Evolutionary conservation across 2,329 filamentous ascomycete species (phyloP), one percentile per base, ranked within the genome.

Genomic region (Fusarium xyrophilum): DNA sequence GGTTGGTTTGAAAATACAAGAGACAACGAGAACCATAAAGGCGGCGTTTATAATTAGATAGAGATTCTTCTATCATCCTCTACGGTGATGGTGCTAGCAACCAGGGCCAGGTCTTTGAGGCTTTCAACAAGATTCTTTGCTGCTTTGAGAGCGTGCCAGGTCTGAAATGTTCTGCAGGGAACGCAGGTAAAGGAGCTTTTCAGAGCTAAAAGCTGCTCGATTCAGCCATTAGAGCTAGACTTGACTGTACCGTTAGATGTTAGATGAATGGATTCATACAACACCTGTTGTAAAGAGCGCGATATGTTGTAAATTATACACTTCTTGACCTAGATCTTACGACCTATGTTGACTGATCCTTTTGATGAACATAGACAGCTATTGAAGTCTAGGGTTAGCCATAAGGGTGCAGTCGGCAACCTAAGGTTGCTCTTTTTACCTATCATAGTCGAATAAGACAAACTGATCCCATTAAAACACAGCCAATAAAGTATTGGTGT

Each of bases 71-170:
- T 69, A 87, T 99, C 74, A 89, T 95, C 71, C 88, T 99, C 63
- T 99, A 99, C 83, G 96, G 96, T 86, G 96, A 99, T 77, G 96
- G 96, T 86, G 96, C 96, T 72, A 93, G 91, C 86, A 99, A 99
- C 87, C 96, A 99, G 86, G 96, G 96, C 71, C 96, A 99, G 84
- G 96, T 99, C 75, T 99, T 99, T 77, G 96, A 99, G 87, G 94
- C 96, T 67, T 99, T 96, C 89, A 99, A 99, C 90, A 99, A n/a
- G n/a, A n/a, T n/a, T 59, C 58, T 52, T 53, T 51, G 44, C 39
- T 40, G 44, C 48, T 47, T 57, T 23, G 35, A 67, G 44, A 52
- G 44, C 35, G 54, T 50, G 46, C 39, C n/a, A 40, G 42, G 40
- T 28, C 40, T 63, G 50, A 52, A 58, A 64, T 47, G 50, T 35